Base-by-base conservation (phyloP, 768 basidiomycete species). In the Tylopilus balloui region DNA sequence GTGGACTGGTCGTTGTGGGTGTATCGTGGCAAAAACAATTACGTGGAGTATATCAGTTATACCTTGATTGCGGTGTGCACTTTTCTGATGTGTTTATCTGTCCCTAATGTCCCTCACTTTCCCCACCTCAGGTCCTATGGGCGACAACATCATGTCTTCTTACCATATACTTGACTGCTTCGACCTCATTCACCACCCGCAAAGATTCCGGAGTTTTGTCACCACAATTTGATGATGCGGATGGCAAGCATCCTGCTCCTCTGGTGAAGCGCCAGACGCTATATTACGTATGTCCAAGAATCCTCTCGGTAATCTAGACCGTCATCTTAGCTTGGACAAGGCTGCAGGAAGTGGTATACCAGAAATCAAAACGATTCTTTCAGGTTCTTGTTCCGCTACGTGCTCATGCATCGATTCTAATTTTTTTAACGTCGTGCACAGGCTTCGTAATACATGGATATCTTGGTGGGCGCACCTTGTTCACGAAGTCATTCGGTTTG, bases 381-480 rank as follows among this genome's bases (percentile, higher is more conserved):
- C 88, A 42, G 92, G 89, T 83, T 4, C 45, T 13, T 11, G 12
- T 42, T 46, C 34, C 45, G 20, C 6, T 4, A 34, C 31, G 48
- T 48, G 40, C 27, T 53, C 42, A 29, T 41, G 44, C 50, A 45
- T 38, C 58, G 38, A 50, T 54, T 48, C 3, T 11, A 29, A n/a
- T n/a, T n/a, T n/a, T 48, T 51, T 21, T 57, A 15, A 51, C n/a
- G 11, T 34, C 23, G 17, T 4, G 2, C 21, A 32, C 20, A 82
- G 92, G 94, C 29, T 97, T 96, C 61, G 94, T 97, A 21, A 96
- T 99, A 48, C 92, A 96, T 52, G 96, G 96, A 15, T 99, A 95
- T 65, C 85, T 99, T 31, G 96, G 96, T 20, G 86, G 76, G 21
- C 84, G 92, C 51, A 90, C 88, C 0, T 71, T 99, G 39, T 84